Evolutionary conservation across 129 eudicot species (phyloP), one percentile per base, ranked within the genome.

Genomic region (Pittosporum tobira): DNA sequence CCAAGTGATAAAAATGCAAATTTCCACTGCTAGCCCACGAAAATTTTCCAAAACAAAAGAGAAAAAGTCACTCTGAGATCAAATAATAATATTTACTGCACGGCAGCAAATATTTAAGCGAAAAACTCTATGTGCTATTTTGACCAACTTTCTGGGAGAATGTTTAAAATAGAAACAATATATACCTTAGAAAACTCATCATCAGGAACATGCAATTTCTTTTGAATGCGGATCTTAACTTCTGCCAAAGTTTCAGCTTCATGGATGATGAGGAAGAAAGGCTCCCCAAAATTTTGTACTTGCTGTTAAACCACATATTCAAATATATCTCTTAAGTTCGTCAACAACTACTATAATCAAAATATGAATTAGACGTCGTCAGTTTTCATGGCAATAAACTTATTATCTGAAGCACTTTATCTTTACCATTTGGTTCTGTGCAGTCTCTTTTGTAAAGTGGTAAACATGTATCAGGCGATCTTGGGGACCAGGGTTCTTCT

Each of bases 271-370:
- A 91, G 67, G 75, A 91, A 83, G 72, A 91, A 91, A 4, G 98
- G 98, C 24, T 91, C 96, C 60, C 98, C 95, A 24, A 86, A 91
- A 70, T 91, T 86, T 76, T 86, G 94, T 61, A 86, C 83, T 76
- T 83, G 94, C 98, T 91, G 83, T 59, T 34, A 47, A 62, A 38
- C 9, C 10, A 25, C 20, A n/a, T 16, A 36, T 6, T 16, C 0
- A 4, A 16, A 72, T 19, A 1, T 25, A 48, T 18, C 43, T 24
- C 28, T 56, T 14, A 18, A 22, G 5, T 56, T 1, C 11, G 7
- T n/a, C 30, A 38, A 48, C 48, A 30, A 34, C 40, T 34, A 34
- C 7, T 34, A 5, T 9, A 8, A 34, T 34, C 10, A 13, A 59
- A 21, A 15, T 45, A 22, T 12, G n/a, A 9, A 20, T 34, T 20